phyloP scores from a whole-genome alignment of 331 rosid genomes.

The Malus hybrid region DNA sequence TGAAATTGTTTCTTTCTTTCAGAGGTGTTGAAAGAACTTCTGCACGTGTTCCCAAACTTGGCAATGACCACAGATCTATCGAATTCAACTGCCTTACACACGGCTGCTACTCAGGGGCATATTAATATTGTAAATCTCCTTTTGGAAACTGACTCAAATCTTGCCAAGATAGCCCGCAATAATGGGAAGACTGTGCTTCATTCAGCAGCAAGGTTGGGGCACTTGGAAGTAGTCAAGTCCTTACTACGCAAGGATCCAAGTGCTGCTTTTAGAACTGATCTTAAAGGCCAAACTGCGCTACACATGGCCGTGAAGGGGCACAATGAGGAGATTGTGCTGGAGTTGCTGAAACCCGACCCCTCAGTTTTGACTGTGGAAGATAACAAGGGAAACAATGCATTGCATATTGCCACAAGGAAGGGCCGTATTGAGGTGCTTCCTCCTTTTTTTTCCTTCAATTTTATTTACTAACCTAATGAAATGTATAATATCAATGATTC shows the following conservation, averaged over 20 bases:
- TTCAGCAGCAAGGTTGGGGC: conserved; percentile 96
- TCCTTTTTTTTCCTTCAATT: conserved; percentile 12
- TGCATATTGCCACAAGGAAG: conserved; percentile 80
- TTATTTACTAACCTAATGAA: conserved; percentile 5
- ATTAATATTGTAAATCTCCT: conserved; percentile 77
- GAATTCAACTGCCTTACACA: conserved; percentile 88
- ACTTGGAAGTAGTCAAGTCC: conserved; percentile 80
- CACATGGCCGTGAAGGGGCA: conserved; percentile 98
- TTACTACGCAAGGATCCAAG: conserved; percentile 69
- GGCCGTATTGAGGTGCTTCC: conserved; percentile 63
- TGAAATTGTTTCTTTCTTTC: conserved; percentile 46
- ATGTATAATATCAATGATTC: neutral
- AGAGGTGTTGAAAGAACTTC: conserved; percentile 87
- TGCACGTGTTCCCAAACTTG: conserved; percentile 72
- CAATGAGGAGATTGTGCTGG: conserved; percentile 73
- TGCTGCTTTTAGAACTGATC: conserved; percentile 72
- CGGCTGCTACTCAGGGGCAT: conserved; percentile 94
- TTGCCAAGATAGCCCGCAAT: conserved; percentile 81
- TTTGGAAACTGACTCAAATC: conserved; percentile 85
- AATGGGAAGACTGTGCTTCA: conserved; percentile 96
- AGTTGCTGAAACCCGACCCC: conserved; percentile 67
- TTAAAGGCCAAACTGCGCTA: conserved; percentile 90
- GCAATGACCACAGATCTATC: conserved; percentile 91
- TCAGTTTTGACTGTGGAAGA: conserved; percentile 67
- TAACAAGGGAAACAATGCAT: conserved; percentile 88